Evolutionary conservation across 176 grass and related monocot species (phyloP).

Genomic region (Carex parvula): DNA sequence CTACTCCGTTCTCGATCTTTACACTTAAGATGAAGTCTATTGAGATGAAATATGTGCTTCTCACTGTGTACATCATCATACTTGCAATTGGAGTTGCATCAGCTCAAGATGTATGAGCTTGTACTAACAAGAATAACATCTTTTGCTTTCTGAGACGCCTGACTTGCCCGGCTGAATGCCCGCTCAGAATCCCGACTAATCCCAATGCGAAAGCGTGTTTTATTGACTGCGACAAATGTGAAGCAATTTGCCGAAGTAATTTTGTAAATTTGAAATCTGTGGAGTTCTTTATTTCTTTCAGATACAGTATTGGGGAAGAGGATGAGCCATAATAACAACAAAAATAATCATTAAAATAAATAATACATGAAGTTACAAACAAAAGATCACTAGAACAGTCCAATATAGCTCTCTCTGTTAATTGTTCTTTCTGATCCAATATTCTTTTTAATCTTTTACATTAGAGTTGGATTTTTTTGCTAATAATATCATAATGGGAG

Average conservation of each 20-base stretch:
- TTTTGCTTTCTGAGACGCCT: constrained; percentile 7
- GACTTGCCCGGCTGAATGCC: constrained; percentile 28
- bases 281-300: not conserved
- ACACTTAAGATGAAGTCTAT: not conserved
- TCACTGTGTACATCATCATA: constrained; percentile 12
- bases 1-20: no score
- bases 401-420: not conserved
- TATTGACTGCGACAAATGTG: constrained; percentile 35
- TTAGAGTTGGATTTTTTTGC: not conserved
- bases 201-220: constrained; percentile 28
- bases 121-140: not conserved
- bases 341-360: not conserved
- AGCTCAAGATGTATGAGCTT: constrained; percentile 6
- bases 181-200: not conserved
- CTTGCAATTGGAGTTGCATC: constrained; percentile 15
- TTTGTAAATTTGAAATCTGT: not conserved
- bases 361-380: not conserved
- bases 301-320: not conserved
- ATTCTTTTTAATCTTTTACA: not conserved
- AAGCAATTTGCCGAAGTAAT: constrained; percentile 31
- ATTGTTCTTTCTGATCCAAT: not conserved
- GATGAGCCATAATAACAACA: not conserved
- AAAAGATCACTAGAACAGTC: not conserved
- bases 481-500: not conserved
- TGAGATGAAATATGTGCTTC: not conserved